These are phyloP conservation scores for Dendrobium catenatum DNA, from an alignment of 106 monocot genomes.

Conservation along the genomic window DNA sequence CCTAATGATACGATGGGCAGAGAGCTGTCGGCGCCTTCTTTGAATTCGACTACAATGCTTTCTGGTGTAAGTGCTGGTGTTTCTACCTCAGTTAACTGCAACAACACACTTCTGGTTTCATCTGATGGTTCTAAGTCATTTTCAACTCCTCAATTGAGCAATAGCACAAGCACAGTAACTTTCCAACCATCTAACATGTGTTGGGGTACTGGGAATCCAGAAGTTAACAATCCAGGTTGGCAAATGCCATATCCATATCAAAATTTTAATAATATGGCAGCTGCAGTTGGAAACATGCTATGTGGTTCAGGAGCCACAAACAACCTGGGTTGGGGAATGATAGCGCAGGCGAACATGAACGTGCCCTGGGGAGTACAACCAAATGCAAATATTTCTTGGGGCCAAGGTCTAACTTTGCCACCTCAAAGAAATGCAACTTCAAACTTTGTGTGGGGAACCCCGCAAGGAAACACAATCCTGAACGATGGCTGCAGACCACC, in stretches of 20 bases:
- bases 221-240: slow-evolving; percentile 15
- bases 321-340: slow-evolving; percentile 27
- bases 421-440: slow-evolving; percentile 14
- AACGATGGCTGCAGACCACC: slow-evolving; percentile 29
- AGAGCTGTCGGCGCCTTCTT: background rate
- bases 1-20: background rate
- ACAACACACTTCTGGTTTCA: background rate
- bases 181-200: slow-evolving; percentile 1
- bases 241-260: slow-evolving; percentile 10
- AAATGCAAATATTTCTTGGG: slow-evolving; percentile 10
- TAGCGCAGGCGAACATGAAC: slow-evolving; percentile 36
- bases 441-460: slow-evolving; percentile 10
- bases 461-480: slow-evolving; percentile 16
- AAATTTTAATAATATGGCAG: slow-evolving; percentile 5
- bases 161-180: slow-evolving; percentile 4
- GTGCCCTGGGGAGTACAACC: slow-evolving; percentile 22
- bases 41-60: slow-evolving; percentile 6
- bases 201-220: slow-evolving; percentile 4
- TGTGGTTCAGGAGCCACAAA: slow-evolving; percentile 8
- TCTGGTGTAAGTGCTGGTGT: background rate
- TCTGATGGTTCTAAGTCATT: slow-evolving; percentile 8
- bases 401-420: slow-evolving; percentile 22
- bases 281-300: slow-evolving; percentile 13
- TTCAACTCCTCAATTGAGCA: slow-evolving; percentile 12
- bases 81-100: slow-evolving; percentile 4